Conservation (phyloP, 805 yeast genomes). For the Zygosaccharomyces bailii region DNA sequence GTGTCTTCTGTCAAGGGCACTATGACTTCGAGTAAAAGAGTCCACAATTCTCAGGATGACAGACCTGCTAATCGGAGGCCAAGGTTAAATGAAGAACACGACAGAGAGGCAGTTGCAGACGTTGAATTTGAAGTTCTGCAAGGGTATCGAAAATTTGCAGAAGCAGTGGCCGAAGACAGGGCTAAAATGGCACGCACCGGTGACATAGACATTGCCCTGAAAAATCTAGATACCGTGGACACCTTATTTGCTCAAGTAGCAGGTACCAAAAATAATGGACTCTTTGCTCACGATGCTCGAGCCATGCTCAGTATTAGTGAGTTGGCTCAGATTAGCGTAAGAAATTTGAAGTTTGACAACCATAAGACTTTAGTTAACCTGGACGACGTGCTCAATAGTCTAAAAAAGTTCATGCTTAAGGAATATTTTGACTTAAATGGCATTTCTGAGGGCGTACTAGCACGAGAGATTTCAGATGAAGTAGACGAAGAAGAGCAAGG, state of each 20-base stretch:
- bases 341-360: conserved; percentile 57
- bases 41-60: conserved; percentile 5
- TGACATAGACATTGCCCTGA: conserved; percentile 48
- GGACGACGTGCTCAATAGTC: conserved; percentile 43
- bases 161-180: conserved; percentile 38
- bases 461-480: conserved; percentile 6
- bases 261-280: conserved; percentile 37
- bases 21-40: conserved; percentile 8
- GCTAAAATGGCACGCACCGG: conserved; percentile 55
- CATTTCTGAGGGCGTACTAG: conserved; percentile 17
- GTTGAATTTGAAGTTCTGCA: conserved; percentile 34
- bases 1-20: no score
- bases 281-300: conserved; percentile 62
- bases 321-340: conserved; percentile 61
- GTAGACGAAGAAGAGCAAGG: conserved; percentile 17
- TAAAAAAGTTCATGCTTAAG: conserved; percentile 40
- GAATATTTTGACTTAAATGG: conserved; percentile 28
- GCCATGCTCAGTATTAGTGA: conserved; percentile 58
- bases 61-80: neutral
- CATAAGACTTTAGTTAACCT: conserved; percentile 48
- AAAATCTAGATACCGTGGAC: conserved; percentile 46
- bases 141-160: conserved; percentile 33
- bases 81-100: neutral
- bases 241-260: conserved; percentile 44
- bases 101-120: conserved; percentile 6